phyloP scores from a whole-genome alignment of 2,329 filamentous ascomycete species.

The Paecilomyces dactylethromorphus region DNA sequence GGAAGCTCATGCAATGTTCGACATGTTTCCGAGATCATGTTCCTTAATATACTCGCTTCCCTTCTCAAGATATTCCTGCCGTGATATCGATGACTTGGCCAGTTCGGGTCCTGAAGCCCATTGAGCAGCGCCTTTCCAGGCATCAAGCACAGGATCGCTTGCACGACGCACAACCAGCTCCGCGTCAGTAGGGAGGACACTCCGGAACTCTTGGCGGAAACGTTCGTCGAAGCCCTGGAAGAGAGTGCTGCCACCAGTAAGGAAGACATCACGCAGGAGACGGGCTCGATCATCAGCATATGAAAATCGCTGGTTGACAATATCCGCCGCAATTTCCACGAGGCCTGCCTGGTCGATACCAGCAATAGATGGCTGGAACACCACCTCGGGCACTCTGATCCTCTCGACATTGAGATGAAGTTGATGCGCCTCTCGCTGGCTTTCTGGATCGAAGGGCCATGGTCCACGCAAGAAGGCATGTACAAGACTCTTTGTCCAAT shows the following conservation, averaged over 20 bases:
- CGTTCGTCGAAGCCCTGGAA: slow-evolving; percentile 84
- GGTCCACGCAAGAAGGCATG: slow-evolving; percentile 88
- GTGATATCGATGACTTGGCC: slow-evolving; percentile 62
- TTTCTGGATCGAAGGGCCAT: slow-evolving; percentile 74
- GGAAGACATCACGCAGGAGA: slow-evolving; percentile 78
- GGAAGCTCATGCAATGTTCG: not conserved
- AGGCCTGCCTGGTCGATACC: slow-evolving; percentile 90
- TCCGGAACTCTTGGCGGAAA: slow-evolving; percentile 63
- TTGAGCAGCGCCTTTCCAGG: slow-evolving; percentile 84
- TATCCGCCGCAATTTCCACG: slow-evolving; percentile 84
- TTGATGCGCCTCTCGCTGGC: slow-evolving; percentile 75
- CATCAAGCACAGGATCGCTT: slow-evolving; percentile 70
- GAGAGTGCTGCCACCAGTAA: slow-evolving; percentile 87
- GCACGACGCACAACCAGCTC: slow-evolving; percentile 67
- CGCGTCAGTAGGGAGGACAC: slow-evolving; percentile 63
- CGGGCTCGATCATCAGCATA: slow-evolving; percentile 53
- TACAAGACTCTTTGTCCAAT: slow-evolving; percentile 88
- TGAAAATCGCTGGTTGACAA: slow-evolving; percentile 73
- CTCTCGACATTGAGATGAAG: slow-evolving; percentile 95
- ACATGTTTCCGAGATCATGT: not conserved
- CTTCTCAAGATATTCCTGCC: slow-evolving; percentile 84
- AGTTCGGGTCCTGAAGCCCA: slow-evolving; percentile 63
- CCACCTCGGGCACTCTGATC: slow-evolving; percentile 85
- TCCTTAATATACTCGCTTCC: slow-evolving; percentile 82
- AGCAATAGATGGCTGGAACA: slow-evolving; percentile 88